These are phyloP conservation scores for Lentinus brumalis DNA, from an alignment of 768 basidiomycete genomes.

Conservation along the genomic window DNA sequence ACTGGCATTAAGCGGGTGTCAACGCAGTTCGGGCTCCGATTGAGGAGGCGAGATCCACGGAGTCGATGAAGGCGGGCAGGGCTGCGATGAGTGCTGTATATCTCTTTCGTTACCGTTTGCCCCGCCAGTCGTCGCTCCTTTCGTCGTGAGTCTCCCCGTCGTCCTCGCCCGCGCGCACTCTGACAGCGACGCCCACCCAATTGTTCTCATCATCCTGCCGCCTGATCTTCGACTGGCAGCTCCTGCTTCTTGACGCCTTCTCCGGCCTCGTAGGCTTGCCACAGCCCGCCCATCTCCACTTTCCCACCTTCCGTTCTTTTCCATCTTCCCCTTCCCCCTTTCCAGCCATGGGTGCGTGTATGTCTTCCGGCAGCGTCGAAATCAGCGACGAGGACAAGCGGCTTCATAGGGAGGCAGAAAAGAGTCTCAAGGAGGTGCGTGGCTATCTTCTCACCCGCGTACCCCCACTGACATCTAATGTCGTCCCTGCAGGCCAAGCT, in stretches of 20 bases:
- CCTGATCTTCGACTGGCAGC: conserved; percentile 12
- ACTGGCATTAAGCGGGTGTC: not conserved
- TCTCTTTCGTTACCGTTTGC: not conserved
- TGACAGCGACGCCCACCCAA: not conserved
- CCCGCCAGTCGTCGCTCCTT: not conserved
- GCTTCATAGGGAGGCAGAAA: conserved; percentile 71
- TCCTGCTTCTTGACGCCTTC: conserved; percentile 12
- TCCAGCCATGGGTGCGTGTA: conserved; percentile 67
- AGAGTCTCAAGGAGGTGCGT: conserved; percentile 73
- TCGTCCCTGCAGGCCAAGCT: conserved; percentile 60
- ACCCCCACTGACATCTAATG: not conserved
- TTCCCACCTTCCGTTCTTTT: conserved; percentile 14
- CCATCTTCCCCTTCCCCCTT: conserved; percentile 5
- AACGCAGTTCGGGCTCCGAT: not conserved
- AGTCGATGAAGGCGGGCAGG: not conserved
- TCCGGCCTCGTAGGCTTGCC: conserved; percentile 9
- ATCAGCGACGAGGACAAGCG: conserved; percentile 70
- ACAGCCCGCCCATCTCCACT: conserved; percentile 3
- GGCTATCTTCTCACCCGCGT: conserved; percentile 6
- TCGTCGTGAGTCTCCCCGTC: not conserved
- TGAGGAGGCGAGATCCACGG: not conserved
- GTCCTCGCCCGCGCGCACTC: not conserved
- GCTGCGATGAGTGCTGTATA: not conserved
- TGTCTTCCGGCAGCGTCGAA: conserved; percentile 64
- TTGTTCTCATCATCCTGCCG: conserved; percentile 16